Percentiles rank a stretch among this genome's conserved stretches.
Evolutionary conservation across 495 filamentous ascomycete species (phyloP).

Genomic region (Hyaloscypha finlandica): DNA sequence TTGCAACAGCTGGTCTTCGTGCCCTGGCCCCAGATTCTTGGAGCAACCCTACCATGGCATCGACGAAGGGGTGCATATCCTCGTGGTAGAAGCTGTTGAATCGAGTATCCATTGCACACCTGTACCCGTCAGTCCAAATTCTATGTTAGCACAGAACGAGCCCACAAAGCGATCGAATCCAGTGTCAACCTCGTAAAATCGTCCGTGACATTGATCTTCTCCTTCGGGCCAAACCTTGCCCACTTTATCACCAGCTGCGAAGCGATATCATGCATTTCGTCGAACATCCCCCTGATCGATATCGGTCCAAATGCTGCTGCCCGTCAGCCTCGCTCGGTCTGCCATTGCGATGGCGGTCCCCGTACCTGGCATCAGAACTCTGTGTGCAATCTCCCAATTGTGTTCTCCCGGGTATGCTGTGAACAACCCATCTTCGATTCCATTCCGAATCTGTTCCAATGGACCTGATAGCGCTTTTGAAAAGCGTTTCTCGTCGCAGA

Average conservation of each 20-base stretch:
- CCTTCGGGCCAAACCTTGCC: constrained; percentile 61
- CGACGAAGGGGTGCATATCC: constrained; percentile 57
- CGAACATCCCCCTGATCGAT: constrained; percentile 69
- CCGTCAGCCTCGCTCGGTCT: constrained; percentile 23
- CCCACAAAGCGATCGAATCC: constrained; percentile 66
- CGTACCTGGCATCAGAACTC: constrained; percentile 49
- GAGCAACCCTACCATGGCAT: constrained; percentile 59
- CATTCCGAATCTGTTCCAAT: constrained; percentile 58
- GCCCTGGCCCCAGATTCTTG: constrained; percentile 53
- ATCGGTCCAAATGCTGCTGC: constrained; percentile 65
- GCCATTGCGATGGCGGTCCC: not conserved
- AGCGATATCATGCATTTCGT: constrained; percentile 75
- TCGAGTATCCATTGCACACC: constrained; percentile 69
- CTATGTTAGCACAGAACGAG: not conserved
- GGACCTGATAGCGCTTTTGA: constrained; percentile 51
- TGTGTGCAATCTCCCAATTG: constrained; percentile 72
- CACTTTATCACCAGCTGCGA: constrained; percentile 74
- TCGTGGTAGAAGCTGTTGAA: constrained; percentile 73
- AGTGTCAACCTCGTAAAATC: constrained; percentile 77
- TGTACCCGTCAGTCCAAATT: not conserved
- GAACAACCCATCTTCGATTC: constrained; percentile 68
- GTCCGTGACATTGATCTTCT: constrained; percentile 61
- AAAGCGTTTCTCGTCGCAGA: constrained; percentile 70
- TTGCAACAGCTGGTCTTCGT: constrained; percentile 52
- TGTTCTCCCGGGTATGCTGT: constrained; percentile 62